Base-by-base conservation (phyloP, 2,329 filamentous ascomycete species). In the Huntiella savannae region DNA sequence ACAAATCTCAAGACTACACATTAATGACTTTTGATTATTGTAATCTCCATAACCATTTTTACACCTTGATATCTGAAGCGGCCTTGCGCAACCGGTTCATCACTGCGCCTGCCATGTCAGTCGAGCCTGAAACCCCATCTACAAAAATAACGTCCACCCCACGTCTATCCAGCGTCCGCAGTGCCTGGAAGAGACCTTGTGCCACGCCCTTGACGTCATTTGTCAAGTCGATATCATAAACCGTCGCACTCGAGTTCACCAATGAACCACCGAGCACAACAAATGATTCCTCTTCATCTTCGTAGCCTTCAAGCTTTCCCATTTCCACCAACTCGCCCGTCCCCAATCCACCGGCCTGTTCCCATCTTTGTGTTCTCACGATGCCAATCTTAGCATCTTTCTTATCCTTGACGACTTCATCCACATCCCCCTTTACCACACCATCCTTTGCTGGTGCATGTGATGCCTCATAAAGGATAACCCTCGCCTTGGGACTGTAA, bases 401-500 rank as follows among this genome's bases (percentile, higher is more conserved):
- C 56, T 40, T 59, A 3, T 15, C 7, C 13, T 15, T 15, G 55
- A 55, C 49, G 1, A 53, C 55, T 5, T 49, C 40, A 34, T 55
- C 55, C 4, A 64, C 45, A 37, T 69, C 66, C 22, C 56, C 56
- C 4, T 51, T 13, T 10, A 57, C 52, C 33, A 69, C 56, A 5
- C 65, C 65, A 7, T 56, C 56, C 38, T 54, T 52, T 16, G 62
- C 60, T 8, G 51, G 53, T 10, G 50, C 51, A 59, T 57, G 63
- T 34, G 56, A 60, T 19, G 72, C 62, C 58, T 94, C 84, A 57
- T 86, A 93, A 1, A 96, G 67, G 11, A 93, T 66, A 2, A 98
- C 87, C 40, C 71, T 76, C 1, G 91, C 92, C 59, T 79, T 83
- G 1, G 91, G 91, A 38, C 87, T 93, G 57, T 98, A 98, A 59